Conservation (phyloP, 2,329 filamentous ascomycete genomes). For the Aspergillus sp. region DNA sequence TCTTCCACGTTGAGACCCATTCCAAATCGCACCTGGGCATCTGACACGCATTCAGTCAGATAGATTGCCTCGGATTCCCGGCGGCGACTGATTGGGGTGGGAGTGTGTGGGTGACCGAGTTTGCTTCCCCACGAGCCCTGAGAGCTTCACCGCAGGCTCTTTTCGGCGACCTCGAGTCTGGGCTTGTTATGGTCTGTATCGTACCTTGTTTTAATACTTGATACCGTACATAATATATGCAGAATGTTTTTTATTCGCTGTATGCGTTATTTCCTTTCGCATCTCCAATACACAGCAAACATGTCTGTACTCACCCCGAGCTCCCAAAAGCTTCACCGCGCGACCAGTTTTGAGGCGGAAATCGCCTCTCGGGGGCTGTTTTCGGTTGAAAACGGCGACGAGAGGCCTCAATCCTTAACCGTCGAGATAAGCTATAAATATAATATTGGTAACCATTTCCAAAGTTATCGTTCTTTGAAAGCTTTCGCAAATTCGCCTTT, state of each 20-base stretch:
- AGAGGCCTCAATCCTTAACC: conserved; percentile 5
- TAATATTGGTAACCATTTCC: conserved; percentile 1
- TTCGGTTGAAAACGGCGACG: conserved; percentile 16
- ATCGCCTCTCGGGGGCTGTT: conserved; percentile 20
- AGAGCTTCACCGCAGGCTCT: conserved; percentile 36
- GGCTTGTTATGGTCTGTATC: conserved; percentile 10
- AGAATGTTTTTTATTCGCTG: background rate
- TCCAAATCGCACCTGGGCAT: background rate
- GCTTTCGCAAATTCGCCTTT: background rate
- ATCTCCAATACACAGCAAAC: background rate
- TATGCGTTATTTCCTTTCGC: background rate
- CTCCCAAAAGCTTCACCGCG: conserved; percentile 31
- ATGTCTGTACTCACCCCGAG: background rate
- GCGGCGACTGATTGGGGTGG: conserved; percentile 7
- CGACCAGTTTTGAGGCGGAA: conserved; percentile 23
- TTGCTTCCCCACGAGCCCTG: conserved; percentile 14
- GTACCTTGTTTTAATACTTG: conserved; percentile 2
- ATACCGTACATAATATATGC: background rate
- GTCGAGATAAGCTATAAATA: conserved; percentile 10
- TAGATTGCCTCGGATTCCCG: background rate
- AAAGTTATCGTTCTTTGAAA: background rate
- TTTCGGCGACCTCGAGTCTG: conserved; percentile 25
- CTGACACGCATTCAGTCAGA: background rate
- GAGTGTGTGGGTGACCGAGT: conserved; percentile 12
- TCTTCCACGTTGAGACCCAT: background rate